Evolutionary conservation across 805 yeast species (phyloP).

Genomic region (Teunomyces gatunensis): DNA sequence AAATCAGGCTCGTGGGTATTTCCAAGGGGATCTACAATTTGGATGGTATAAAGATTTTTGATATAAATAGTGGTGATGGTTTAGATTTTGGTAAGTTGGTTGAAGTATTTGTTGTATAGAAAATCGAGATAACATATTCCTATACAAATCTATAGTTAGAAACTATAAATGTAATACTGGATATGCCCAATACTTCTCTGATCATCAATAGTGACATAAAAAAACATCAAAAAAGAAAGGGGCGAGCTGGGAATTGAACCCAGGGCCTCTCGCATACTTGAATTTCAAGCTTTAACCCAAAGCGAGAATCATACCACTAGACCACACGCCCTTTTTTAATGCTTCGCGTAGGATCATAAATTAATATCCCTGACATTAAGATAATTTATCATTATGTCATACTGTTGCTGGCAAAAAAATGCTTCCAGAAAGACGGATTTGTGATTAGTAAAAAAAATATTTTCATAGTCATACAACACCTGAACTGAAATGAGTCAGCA

Average conservation of each 20-base stretch:
- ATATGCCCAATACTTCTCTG: too few species aligned
- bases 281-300: conserved; percentile 10
- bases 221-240: conserved; percentile 14
- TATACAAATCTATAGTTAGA: too few species aligned
- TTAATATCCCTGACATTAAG: neutral
- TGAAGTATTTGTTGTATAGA: conserved; percentile 57
- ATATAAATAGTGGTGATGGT: conserved; percentile 60
- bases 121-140: neutral
- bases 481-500: neutral
- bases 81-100: conserved; percentile 68
- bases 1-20: conserved; percentile 57
- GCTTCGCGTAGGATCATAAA: neutral
- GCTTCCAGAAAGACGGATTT: too few species aligned
- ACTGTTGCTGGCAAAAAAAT: too few species aligned
- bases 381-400: too few species aligned
- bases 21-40: conserved; percentile 63
- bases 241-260: conserved; percentile 35
- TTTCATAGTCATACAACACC: neutral
- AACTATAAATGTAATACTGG: too few species aligned
- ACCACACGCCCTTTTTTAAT: conserved; percentile 19
- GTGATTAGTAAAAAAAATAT: neutral
- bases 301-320: conserved; percentile 27
- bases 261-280: conserved; percentile 31
- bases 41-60: conserved; percentile 64
- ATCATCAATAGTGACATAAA: too few species aligned